Conservation (phyloP, 441 rosid species). For the Melastoma candidum region DNA sequence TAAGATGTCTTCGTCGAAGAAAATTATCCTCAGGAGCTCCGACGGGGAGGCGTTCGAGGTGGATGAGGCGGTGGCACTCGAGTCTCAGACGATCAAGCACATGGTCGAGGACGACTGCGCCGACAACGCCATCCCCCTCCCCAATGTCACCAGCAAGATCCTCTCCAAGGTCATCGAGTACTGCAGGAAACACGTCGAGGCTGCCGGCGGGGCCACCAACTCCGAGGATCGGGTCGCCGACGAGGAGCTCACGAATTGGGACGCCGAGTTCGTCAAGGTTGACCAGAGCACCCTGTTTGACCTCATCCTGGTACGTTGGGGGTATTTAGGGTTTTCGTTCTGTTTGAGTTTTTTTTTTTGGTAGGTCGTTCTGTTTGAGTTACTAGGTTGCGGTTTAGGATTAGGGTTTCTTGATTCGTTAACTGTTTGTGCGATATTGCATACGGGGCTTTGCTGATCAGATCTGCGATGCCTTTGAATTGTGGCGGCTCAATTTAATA, state of each 20-base stretch:
- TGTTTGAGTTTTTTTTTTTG: not conserved
- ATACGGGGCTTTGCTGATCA: too few species aligned
- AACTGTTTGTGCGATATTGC: too few species aligned
- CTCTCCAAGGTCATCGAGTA: conserved; percentile 59
- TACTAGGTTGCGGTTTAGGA: too few species aligned
- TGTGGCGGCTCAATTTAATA: too few species aligned
- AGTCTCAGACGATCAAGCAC: conserved; percentile 52
- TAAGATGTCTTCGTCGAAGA: conserved; percentile 26
- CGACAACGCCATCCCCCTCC: conserved; percentile 44
- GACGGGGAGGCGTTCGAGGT: conserved; percentile 58
- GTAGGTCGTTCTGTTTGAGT: too few species aligned
- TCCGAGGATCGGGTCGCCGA: conserved; percentile 31
- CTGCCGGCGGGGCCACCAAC: conserved; percentile 34
- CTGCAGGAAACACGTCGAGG: conserved; percentile 53
- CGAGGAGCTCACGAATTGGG: conserved; percentile 47
- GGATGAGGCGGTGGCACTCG: conserved; percentile 46
- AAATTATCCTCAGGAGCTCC: conserved; percentile 46
- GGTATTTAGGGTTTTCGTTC: not conserved
- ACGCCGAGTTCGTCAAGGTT: conserved; percentile 60
- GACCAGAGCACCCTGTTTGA: conserved; percentile 65
- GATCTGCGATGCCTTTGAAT: too few species aligned
- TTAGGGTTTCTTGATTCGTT: too few species aligned
- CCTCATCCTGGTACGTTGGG: conserved; percentile 40
- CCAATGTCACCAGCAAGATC: conserved; percentile 51
- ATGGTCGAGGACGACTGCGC: conserved; percentile 57